phyloP scores from a whole-genome alignment of 495 filamentous ascomycete genomes.

The Saxispiralis lemnorum region DNA sequence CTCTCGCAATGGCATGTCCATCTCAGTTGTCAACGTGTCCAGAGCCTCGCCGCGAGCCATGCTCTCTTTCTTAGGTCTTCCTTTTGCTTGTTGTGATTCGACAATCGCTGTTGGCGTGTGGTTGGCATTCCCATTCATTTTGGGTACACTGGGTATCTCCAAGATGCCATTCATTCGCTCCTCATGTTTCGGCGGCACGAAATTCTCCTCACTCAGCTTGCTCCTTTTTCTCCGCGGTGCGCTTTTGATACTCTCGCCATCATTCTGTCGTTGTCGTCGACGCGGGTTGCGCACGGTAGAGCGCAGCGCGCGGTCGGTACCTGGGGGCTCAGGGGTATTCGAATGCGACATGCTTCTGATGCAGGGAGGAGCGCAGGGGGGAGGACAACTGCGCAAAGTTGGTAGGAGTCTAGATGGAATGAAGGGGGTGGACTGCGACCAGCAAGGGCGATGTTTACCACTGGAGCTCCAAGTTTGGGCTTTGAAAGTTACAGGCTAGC shows the following conservation, averaged over 20 bases:
- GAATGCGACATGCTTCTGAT: too few relatives aligned
- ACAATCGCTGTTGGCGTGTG: neutral
- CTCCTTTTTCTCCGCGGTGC: conserved; percentile 22
- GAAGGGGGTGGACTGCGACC: too few relatives aligned
- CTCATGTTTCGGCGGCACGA: conserved; percentile 8
- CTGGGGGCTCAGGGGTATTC: too few relatives aligned
- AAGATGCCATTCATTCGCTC: conserved; percentile 14
- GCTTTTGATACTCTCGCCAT: conserved; percentile 18
- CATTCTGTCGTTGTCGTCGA: conserved; percentile 22
- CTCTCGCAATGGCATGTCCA: conserved; percentile 21
- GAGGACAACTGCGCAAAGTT: too few relatives aligned
- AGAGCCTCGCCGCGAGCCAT: neutral
- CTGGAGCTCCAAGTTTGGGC: neutral
- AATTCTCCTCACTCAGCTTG: conserved; percentile 22
- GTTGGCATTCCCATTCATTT: conserved; percentile 19
- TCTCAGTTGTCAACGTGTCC: neutral
- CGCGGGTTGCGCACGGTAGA: conserved; percentile 18
- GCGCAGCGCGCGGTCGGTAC: conserved; percentile 1
- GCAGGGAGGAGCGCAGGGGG: too few relatives aligned
- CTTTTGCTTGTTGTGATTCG: neutral
- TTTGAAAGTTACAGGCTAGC: neutral
- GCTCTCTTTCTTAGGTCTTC: conserved; percentile 1
- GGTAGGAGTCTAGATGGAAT: too few relatives aligned
- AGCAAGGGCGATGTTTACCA: too few relatives aligned
- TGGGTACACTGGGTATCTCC: neutral